A percentile compares a stretch with the other conserved stretches of the same genome.
Conservation (phyloP, 148 eudicot genomes). For the Fagopyrum homotropicum region DNA sequence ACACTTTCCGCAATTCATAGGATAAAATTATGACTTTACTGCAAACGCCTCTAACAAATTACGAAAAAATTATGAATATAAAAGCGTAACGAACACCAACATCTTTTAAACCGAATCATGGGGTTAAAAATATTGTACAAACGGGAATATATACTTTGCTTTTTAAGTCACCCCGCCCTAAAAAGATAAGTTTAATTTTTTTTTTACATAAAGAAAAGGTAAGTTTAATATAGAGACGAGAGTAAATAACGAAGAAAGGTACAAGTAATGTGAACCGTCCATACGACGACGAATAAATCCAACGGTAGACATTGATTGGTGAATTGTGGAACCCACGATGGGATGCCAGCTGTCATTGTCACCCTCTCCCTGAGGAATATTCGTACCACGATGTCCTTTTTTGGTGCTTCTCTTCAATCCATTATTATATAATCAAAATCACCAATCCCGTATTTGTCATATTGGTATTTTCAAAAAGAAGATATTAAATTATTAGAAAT, state of each 20-base stretch:
- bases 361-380: not conserved
- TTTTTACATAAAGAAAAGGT: no score
- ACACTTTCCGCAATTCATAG: no score
- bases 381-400: slow-evolving; percentile 3
- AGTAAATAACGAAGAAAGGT: not conserved
- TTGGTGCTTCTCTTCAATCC: not conserved
- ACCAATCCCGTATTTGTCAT: not conserved
- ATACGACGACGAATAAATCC: not conserved
- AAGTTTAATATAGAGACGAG: not conserved
- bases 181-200: no score
- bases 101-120: no score
- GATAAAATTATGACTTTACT: no score
- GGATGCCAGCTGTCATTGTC: slow-evolving; percentile 6
- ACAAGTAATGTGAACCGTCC: not conserved
- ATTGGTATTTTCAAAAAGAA: not conserved
- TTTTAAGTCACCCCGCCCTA: no score
- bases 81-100: no score
- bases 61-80: no score
- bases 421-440: not conserved
- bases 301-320: not conserved
- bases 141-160: no score
- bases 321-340: slow-evolving; percentile 5
- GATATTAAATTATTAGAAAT: not conserved
- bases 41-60: no score
- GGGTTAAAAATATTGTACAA: no score